Base-by-base conservation (phyloP, 2,329 filamentous ascomycete genomes). In the Cordyceps fumosorosea region DNA sequence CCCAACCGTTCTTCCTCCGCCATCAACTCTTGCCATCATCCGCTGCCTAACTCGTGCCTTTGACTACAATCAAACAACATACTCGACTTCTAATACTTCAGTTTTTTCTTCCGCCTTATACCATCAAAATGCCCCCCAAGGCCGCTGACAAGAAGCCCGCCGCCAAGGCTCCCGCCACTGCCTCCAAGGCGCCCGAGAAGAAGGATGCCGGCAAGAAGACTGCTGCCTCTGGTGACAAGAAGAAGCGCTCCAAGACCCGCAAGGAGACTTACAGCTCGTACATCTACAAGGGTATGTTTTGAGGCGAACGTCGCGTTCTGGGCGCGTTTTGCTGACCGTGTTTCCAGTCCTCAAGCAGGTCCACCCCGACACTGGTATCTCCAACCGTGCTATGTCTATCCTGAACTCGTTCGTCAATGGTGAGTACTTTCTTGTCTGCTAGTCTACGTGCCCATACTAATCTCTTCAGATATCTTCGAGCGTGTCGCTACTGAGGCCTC, bases 181-280 rank as follows among this genome's bases (percentile, higher is more conserved):
- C 84, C 69, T 83, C 81, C 71, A 86, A 86, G 82, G 83, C 82
- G 67, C 83, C 83, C 63, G 93, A 97, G 88, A 97, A 97, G 90
- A 97, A 98, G 89, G 93, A 98, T 82, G 95, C 93, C 68, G 95
- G 93, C 84, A 99, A 99, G 91, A 99, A 98, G 90, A 98, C 95
- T 56, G 91, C 93, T 65, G 87, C 93, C 66, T 87, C 91, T 76
- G 95, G 95, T 68, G 95, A 98, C 73, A 98, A 98, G 92, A 99
- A 99, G 91, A 99, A 98, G 93, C 91, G 95, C 76, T 96, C 92
- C 84, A 99, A 99, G 93, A 91, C 93, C 70, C 89, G 95, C 82
- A 98, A 98, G 90, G 95, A 99, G 86, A 99, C 95, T n/a, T 99
- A 99, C 85, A 96, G 90, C 71, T 96, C 91, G 62, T 99, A 99